Percentiles rank a stretch among this genome's conserved stretches.
Evolutionary conservation across 1,139 yeast species (phyloP).

Genomic region (Pichia sp.): DNA sequence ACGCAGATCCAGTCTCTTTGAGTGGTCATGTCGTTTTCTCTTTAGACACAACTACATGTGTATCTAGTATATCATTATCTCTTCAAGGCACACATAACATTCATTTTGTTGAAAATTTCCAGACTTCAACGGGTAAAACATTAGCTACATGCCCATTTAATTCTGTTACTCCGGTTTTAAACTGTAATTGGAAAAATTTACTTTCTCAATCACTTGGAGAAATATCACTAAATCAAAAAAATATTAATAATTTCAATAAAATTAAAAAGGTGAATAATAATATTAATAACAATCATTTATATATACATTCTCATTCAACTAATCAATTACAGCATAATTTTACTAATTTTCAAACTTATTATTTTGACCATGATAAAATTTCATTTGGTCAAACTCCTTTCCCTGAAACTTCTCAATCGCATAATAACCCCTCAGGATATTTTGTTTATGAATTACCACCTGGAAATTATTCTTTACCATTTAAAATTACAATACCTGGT

Average conservation of each 20-base stretch:
- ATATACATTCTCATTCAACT: neutral
- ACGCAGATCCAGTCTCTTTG: too few relatives aligned
- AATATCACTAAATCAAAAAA: too few relatives aligned
- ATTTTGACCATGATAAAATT: conserved; percentile 2
- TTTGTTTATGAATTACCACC: conserved; percentile 38
- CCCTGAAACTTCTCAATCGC: conserved; percentile 10
- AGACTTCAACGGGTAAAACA: conserved; percentile 6
- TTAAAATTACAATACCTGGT: conserved; percentile 49
- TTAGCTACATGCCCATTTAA: conserved; percentile 11
- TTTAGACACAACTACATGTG: conserved; percentile 44
- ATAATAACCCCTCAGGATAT: neutral
- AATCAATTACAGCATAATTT: neutral
- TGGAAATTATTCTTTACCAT: conserved; percentile 67
- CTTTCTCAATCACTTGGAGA: conserved; percentile 43
- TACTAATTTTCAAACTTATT: neutral
- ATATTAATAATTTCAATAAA: too few relatives aligned
- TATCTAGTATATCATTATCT: conserved; percentile 41
- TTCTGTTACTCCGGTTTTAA: conserved; percentile 36
- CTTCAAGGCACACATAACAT: conserved; percentile 50
- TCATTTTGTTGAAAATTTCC: conserved; percentile 42
- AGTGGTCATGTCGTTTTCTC: conserved; percentile 38
- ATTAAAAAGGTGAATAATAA: too few relatives aligned
- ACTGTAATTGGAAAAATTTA: conserved; percentile 56
- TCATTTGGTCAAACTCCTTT: conserved; percentile 33
- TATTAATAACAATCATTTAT: too few relatives aligned